phyloP scores from a whole-genome alignment of 176 grass and related monocot species.

The Alopecurus myosuroides region DNA sequence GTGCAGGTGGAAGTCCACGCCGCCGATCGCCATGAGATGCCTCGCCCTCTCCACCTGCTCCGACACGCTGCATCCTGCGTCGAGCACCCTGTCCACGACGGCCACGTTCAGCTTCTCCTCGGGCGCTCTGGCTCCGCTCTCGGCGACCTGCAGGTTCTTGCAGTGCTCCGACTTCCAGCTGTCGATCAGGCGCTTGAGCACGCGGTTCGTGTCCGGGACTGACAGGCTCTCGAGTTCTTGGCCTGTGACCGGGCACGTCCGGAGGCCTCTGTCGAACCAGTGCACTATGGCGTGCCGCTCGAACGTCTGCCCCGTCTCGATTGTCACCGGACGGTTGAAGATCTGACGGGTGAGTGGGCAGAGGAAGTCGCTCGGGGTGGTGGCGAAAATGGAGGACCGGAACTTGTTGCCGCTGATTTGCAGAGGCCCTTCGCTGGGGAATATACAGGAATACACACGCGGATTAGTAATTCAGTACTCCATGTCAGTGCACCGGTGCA shows the following conservation, averaged over 20 bases:
- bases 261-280: conserved; percentile 41
- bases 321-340: conserved; percentile 38
- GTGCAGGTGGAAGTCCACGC: conserved; percentile 41
- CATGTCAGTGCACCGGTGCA: not conserved
- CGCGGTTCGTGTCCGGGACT: conserved; percentile 39
- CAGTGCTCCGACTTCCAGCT: conserved; percentile 36
- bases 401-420: not conserved
- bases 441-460: not conserved
- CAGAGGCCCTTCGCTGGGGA: conserved; percentile 30
- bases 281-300: conserved; percentile 38
- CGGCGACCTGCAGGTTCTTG: not conserved
- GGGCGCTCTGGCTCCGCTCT: not conserved
- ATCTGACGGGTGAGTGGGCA: conserved; percentile 49
- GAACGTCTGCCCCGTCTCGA: conserved; percentile 56
- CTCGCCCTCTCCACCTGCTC: conserved; percentile 41
- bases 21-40: conserved; percentile 47
- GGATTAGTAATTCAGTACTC: not conserved
- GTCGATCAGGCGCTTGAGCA: conserved; percentile 41
- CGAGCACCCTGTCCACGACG: not conserved
- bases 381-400: not conserved
- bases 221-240: conserved; percentile 18
- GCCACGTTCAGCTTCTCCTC: not conserved
- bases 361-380: conserved; percentile 33
- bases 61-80: not conserved
- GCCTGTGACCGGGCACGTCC: conserved; percentile 28